Evolutionary conservation across 345 rosid species (phyloP), one percentile per base, ranked within the genome.

Genomic region (Physaria fendleri): DNA sequence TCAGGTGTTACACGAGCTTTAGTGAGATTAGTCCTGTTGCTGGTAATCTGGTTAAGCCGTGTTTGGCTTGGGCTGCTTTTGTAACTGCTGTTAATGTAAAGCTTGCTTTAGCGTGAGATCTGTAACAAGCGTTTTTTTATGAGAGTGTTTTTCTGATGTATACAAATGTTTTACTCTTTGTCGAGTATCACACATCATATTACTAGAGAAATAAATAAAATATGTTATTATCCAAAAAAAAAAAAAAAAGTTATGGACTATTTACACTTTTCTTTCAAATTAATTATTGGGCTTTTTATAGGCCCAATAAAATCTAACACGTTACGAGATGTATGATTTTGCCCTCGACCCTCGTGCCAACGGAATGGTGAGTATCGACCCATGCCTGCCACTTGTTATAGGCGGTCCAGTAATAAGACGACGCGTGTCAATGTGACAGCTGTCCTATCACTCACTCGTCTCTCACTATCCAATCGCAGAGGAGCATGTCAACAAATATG

Each of bases 61-160:
- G 89, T 69, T 66, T 88, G 74, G 91, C 81, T 1, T 83, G 84
- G 93, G 77, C 87, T 54, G 90, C 83, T n/a, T 76, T 84, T 42
- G 47, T 88, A 43, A 66, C 81, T 4, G 47, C 81, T 30, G 78
- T 84, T 29, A 92, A 82, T 59, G 80, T 92, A 20, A 80, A 85
- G 47, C 88, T 84, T 42, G 59, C 53, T n/a, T n/a, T 61, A 6
- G 67, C 35, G 15, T 66, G 59, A 54, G 42, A 44, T 25, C 8
- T 53, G 27, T 46, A 38, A 28, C 7, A 34, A 30, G n/a, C n/a
- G 30, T 21, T 13, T 32, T 56, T 21, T 28, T 29, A 4, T 13
- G 17, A 40, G 55, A 42, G 39, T 29, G 41, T 59, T 58, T 50
- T 29, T 35, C 35, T 51, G 45, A 60, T 66, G 42, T 34, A 56